Percentiles rank a stretch among this genome's conserved stretches.
These are phyloP conservation scores for Claviceps purpurea DNA, from an alignment of 2,329 filamentous ascomycete genomes.

Conservation along the genomic window DNA sequence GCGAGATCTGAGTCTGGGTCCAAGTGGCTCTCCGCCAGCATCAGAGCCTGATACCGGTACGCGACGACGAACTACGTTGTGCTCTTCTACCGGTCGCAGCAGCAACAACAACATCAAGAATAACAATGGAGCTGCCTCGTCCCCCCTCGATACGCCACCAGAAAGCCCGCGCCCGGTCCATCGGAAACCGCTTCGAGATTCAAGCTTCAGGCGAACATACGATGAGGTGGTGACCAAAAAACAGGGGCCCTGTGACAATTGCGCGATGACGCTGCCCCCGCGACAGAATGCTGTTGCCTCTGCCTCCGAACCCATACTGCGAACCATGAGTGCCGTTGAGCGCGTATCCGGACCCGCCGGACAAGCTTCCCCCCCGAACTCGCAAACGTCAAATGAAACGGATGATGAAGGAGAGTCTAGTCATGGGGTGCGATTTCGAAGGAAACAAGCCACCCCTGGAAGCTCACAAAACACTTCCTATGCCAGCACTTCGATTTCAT, in stretches of 20 bases:
- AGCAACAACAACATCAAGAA: constrained; percentile 7
- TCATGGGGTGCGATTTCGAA: constrained; percentile 25
- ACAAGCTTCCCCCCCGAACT: constrained; percentile 37
- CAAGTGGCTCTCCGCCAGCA: constrained; percentile 29
- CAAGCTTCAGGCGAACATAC: constrained; percentile 48
- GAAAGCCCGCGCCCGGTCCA: constrained; percentile 37
- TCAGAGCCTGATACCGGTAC: constrained; percentile 31
- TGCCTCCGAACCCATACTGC: constrained; percentile 34
- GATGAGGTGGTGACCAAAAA: constrained; percentile 52
- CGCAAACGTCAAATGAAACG: constrained; percentile 37
- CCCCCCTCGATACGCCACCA: constrained; percentile 43
- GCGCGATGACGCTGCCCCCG: constrained; percentile 48
- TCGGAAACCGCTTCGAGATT: constrained; percentile 34
- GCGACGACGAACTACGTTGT: constrained; percentile 28
- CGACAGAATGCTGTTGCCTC: constrained; percentile 16
- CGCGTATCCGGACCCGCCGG: constrained; percentile 37
- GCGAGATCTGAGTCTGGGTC: constrained; percentile 32
- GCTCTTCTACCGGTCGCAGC: constrained; percentile 21
- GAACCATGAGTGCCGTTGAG: constrained; percentile 47
- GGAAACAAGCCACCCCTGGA: constrained; percentile 29
- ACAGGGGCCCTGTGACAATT: constrained; percentile 54
- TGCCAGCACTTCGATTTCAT: constrained; percentile 39
- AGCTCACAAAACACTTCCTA: constrained; percentile 33
- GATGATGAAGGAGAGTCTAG: constrained; percentile 35
- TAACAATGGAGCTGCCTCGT: constrained; percentile 17